Evolutionary conservation across 163 green algal genomes (phyloP), one percentile per base, ranked within the genome.

Genomic region (Scenedesmus sp.): DNA sequence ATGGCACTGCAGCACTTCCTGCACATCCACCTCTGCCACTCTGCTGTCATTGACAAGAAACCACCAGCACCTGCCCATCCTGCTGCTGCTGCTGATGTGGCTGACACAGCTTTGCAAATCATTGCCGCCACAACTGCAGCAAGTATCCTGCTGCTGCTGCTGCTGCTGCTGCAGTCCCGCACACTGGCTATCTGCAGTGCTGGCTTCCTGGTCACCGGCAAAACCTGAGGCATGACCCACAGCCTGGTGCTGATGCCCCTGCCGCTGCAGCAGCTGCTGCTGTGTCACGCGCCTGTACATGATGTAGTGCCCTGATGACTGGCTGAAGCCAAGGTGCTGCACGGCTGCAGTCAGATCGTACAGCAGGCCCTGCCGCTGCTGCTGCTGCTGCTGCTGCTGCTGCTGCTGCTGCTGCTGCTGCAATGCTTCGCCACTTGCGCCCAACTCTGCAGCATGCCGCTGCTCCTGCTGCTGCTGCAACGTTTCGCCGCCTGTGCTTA

Each of bases 1-100:
- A 66, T 92, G 54, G 62, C 89, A 92, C 23, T 52, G 52, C 89
- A 89, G 55, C 82, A 89, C 89, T 16, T 92, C 89, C 12, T 56
- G 55, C 55, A 74, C 67, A 26, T 79, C 56, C 4, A 55, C 62
- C 13, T 7, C 9, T 0, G 6, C 56, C 66, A 92, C 89, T 13
- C 12, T 70, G 82, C 82, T 81, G 70, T 92, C 89, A 59, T 57
- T 90, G 20, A 86, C 66, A 7, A 82, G 82, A 4, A 90, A 18
- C 89, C 89, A 92, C n/a, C 88, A 46, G 57, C 76, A 23, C 70
- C 64, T 3, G 0, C 15, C 60, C 34, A 10, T 34, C 10, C 20
- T 79, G 23, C 3, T 54, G 4, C 26, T 83, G 2, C 26, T 83
- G 46, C 34, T 82, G 85, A 20, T 83, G n/a, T 1, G 59, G 1